A percentile compares a stretch with the other conserved stretches of the same genome.
These are phyloP conservation scores for Coniochaeta hoffmannii DNA, from an alignment of 2,329 filamentous ascomycete genomes.

Conservation along the genomic window DNA sequence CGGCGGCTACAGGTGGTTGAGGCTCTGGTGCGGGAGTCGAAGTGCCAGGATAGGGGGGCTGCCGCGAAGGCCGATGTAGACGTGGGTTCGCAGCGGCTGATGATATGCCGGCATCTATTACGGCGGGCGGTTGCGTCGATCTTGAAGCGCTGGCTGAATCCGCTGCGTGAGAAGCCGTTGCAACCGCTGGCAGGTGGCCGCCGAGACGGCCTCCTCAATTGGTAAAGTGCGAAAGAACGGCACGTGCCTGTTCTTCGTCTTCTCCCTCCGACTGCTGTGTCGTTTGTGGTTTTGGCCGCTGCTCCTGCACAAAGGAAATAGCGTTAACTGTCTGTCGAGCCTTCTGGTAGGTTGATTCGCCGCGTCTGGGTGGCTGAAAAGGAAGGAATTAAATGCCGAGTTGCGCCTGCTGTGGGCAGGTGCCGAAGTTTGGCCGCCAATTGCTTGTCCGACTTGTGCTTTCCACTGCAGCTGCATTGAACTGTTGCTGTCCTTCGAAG, in stretches of 20 bases:
- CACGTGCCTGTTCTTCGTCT: background rate
- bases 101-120: constrained; percentile 21
- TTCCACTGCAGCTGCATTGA: background rate
- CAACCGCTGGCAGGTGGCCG: constrained; percentile 36
- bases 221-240: background rate
- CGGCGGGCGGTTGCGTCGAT: constrained; percentile 15
- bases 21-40: constrained; percentile 9
- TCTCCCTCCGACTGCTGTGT: background rate
- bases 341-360: background rate
- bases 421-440: background rate
- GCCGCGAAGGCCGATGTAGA: constrained; percentile 22
- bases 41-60: constrained; percentile 22
- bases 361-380: background rate
- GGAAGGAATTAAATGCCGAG: background rate
- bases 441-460: background rate
- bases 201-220: constrained; percentile 34
- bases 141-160: constrained; percentile 12
- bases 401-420: background rate
- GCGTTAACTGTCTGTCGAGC: background rate
- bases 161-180: constrained; percentile 40
- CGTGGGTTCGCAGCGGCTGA: constrained; percentile 16
- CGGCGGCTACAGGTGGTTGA: constrained; percentile 7
- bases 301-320: background rate
- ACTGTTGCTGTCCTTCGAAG: background rate
- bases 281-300: background rate